These are phyloP conservation scores for Leccinum imitatum DNA, from an alignment of 768 basidiomycete species.

Conservation along the genomic window DNA sequence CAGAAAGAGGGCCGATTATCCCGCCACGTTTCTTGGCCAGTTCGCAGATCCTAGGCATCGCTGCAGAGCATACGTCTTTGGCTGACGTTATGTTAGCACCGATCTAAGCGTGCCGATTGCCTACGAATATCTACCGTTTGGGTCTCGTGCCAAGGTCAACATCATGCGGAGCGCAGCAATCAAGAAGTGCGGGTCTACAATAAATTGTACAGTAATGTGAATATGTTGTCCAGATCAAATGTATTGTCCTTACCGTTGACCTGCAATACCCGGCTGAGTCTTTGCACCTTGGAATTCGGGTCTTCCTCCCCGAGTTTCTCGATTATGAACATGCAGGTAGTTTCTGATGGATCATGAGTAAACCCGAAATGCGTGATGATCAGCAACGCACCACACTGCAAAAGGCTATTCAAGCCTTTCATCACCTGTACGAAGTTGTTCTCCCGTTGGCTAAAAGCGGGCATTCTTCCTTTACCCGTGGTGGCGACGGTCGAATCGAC, in stretches of 20 bases:
- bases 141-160: conserved; percentile 13
- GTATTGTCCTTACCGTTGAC: conserved; percentile 7
- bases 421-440: conserved; percentile 20
- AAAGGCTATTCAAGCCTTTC: conserved; percentile 19
- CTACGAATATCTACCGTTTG: conserved; percentile 6
- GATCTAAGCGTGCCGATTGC: neutral
- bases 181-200: conserved; percentile 11
- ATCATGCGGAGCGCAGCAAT: conserved; percentile 20
- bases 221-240: neutral
- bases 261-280: conserved; percentile 16
- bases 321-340: conserved; percentile 4
- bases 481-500: conserved; percentile 10
- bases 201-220: neutral
- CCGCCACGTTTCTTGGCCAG: conserved; percentile 10
- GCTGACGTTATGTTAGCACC: neutral
- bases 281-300: neutral
- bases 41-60: conserved; percentile 15
- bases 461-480: too few species aligned
- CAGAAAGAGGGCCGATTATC: conserved; percentile 20
- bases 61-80: neutral
- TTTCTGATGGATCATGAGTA: conserved; percentile 3
- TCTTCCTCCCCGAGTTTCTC: neutral
- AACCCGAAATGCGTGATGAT: neutral
- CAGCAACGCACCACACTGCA: conserved; percentile 15
- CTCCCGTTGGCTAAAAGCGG: neutral